A percentile compares a stretch with the other conserved stretches of the same genome.
Conservation (phyloP, 106 monocot species). For the Dendrobium huoshanense region DNA sequence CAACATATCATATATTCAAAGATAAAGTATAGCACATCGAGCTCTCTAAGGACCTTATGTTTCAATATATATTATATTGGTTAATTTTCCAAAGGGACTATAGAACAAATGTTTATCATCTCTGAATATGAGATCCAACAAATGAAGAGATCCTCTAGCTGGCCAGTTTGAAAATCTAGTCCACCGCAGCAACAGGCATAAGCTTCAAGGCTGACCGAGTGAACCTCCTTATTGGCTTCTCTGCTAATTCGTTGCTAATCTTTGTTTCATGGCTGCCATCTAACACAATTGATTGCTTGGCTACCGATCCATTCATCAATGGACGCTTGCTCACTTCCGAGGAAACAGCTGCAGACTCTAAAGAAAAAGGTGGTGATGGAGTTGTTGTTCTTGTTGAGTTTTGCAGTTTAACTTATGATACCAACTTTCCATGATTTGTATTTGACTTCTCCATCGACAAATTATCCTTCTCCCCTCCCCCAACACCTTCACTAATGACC, state of each 20-base stretch:
- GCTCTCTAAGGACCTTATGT: no score
- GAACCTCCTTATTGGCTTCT: slow-evolving; percentile 17
- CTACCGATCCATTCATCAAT: background rate
- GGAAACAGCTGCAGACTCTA: background rate
- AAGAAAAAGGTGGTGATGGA: background rate
- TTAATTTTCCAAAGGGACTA: no score
- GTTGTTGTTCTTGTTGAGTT: background rate
- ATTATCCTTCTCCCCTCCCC: no score
- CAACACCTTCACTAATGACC: background rate
- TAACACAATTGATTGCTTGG: background rate
- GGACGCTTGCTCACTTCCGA: background rate
- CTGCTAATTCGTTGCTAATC: background rate
- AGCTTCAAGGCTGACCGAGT: slow-evolving; percentile 31
- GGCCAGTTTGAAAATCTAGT: background rate
- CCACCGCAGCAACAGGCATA: background rate
- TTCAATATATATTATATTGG: background rate
- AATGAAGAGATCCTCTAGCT: background rate
- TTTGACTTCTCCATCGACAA: background rate
- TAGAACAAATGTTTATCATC: no score
- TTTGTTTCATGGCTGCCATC: background rate
- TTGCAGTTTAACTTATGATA: background rate
- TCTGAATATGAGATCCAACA: no score
- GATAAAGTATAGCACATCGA: no score
- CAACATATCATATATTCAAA: no score
- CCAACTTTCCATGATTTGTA: slow-evolving; percentile 6